Base-by-base conservation (phyloP, 2,329 filamentous ascomycete species). In the Colletotrichum orbiculare region DNA sequence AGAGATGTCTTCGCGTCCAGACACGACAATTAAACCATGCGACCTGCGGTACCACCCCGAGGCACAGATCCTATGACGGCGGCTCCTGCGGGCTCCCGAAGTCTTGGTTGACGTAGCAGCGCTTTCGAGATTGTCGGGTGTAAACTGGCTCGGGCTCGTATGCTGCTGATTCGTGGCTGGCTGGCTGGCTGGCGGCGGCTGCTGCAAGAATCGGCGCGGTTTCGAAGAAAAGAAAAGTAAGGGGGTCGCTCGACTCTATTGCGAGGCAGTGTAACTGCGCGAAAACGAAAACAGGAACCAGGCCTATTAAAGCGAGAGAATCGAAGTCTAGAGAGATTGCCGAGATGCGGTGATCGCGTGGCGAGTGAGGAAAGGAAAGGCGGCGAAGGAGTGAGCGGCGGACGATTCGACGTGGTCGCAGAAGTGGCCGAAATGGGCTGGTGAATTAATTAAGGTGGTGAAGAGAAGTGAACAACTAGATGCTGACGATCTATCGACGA, bases 141-240 rank as follows among this genome's bases (percentile, higher is more conserved):
- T 33, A 38, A 46, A 35, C 9, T 67, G 45, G 64, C 61, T 69
- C 72, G 74, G 66, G 62, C 50, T 65, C 37, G 37, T 47, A 52
- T 42, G 25, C 25, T 25, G 25, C 3, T 25, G 25, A 5, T 25
- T 1, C 25, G 25, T 25, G 25, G 25, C 25, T 25, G 25, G 25
- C 25, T 25, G 25, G 25, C 25, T 4, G 11, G 52, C 58, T 17
- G 17, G 2, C 17, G 43, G 37, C 13, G 17, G 34, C 13, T n/a
- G 34, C 59, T 61, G 61, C 45, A 49, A 46, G 34, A 45, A 34
- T 53, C 63, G 58, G 43, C 52, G 52, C 52, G 53, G 58, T 37
- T 53, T 56, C 58, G 62, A 57, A 41, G 46, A 65, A 57, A 49
- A 46, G 56, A 47, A 43, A 53, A 68, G 39, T 62, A 53, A 57